Percentiles rank a stretch among this genome's conserved stretches.
Evolutionary conservation across 148 eudicot genomes (phyloP).

Genomic region (Limonium bicolor): DNA sequence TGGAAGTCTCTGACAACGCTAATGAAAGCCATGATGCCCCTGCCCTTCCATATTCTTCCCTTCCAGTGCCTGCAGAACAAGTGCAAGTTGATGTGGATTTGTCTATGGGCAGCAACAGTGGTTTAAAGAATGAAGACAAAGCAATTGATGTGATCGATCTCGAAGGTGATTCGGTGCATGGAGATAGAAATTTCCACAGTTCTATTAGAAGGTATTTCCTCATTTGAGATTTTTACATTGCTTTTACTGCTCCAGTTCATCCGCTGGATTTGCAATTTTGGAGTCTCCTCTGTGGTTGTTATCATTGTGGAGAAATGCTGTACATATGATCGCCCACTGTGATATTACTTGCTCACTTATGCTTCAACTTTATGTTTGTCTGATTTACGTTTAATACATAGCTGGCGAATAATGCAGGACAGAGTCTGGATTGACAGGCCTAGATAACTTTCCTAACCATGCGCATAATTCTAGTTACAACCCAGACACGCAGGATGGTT

Average conservation of each 20-base stretch:
- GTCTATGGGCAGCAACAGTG: slow-evolving; percentile 46
- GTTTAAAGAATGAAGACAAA: slow-evolving; percentile 26
- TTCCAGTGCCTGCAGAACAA: slow-evolving; percentile 23
- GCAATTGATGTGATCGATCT: slow-evolving; percentile 83
- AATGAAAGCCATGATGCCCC: slow-evolving; percentile 39
- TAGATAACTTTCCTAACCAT: slow-evolving; percentile 40
- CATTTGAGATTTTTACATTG: too few relatives aligned
- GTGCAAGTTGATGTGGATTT: slow-evolving; percentile 43
- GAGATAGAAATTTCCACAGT: slow-evolving; percentile 24
- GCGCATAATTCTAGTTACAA: slow-evolving; percentile 40
- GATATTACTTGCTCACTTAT: neutral
- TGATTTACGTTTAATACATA: too few relatives aligned
- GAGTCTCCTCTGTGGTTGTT: too few relatives aligned
- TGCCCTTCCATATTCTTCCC: slow-evolving; percentile 26
- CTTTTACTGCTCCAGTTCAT: too few relatives aligned
- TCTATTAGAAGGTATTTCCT: slow-evolving; percentile 33
- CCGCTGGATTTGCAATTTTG: too few relatives aligned
- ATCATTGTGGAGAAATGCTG: too few relatives aligned
- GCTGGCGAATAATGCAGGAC: slow-evolving; percentile 40
- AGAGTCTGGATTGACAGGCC: slow-evolving; percentile 30
- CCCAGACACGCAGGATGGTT: slow-evolving; percentile 69
- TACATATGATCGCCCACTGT: neutral
- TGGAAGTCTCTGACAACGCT: slow-evolving; percentile 48
- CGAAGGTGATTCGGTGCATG: slow-evolving; percentile 50
- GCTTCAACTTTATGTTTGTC: too few relatives aligned